Conservation (phyloP, 192 early-diverging fungal genomes). For the Diversispora eburnea region DNA sequence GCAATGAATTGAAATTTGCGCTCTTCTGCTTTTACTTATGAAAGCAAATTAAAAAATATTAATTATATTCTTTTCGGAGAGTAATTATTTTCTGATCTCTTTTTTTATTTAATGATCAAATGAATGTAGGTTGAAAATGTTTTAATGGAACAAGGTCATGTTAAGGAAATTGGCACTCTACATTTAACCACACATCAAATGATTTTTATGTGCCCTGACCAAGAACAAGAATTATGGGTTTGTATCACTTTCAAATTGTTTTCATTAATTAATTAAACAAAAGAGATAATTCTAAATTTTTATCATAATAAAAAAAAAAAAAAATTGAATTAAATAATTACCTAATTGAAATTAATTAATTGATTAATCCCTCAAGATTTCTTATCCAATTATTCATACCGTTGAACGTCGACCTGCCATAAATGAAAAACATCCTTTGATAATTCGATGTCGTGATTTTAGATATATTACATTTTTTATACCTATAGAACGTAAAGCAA, state of each 20-base stretch:
- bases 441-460: slow-evolving; percentile 82
- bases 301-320: background rate
- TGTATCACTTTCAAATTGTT: slow-evolving; percentile 13
- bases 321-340: background rate
- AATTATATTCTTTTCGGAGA: too few species aligned
- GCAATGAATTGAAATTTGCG: too few species aligned
- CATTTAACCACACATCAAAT: slow-evolving; percentile 78
- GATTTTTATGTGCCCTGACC: slow-evolving; percentile 52
- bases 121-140: slow-evolving; percentile 38
- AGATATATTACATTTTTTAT: slow-evolving; percentile 67
- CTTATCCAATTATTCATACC: slow-evolving; percentile 81
- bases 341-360: background rate
- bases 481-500: slow-evolving; percentile 61
- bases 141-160: slow-evolving; percentile 41
- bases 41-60: too few species aligned
- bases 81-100: too few species aligned
- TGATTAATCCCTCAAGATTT: slow-evolving; percentile 51
- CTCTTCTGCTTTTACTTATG: too few species aligned
- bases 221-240: slow-evolving; percentile 66
- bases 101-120: too few species aligned
- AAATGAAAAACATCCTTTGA: slow-evolving; percentile 43
- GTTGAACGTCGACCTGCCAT: slow-evolving; percentile 65
- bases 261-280: background rate
- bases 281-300: background rate
- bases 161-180: slow-evolving; percentile 48